Evolutionary conservation across 1,139 yeast genomes (phyloP).

Genomic region (Hansenula sp.): DNA sequence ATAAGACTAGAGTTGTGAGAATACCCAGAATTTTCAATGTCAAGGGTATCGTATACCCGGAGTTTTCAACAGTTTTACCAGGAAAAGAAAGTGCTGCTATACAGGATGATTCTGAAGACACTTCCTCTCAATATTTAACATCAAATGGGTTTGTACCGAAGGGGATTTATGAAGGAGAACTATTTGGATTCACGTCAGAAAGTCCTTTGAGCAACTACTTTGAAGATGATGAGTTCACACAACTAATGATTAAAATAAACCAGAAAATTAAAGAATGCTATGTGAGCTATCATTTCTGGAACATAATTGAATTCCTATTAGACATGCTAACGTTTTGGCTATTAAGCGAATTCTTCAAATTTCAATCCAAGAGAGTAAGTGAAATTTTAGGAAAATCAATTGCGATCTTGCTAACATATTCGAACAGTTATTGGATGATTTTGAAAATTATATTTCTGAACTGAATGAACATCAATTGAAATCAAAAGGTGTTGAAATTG

Average conservation of each 20-base stretch:
- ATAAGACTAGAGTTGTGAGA: slow-evolving; percentile 53
- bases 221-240: slow-evolving; percentile 33
- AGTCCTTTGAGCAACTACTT: slow-evolving; percentile 51
- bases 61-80: slow-evolving; percentile 54
- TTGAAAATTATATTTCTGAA: slow-evolving; percentile 44
- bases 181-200: slow-evolving; percentile 48
- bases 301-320: slow-evolving; percentile 37
- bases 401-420: slow-evolving; percentile 20
- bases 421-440: slow-evolving; percentile 30
- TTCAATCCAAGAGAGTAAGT: slow-evolving; percentile 21
- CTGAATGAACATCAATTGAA: slow-evolving; percentile 32
- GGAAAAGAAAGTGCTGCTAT: slow-evolving; percentile 70
- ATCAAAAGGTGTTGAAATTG: slow-evolving; percentile 34
- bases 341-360: slow-evolving; percentile 26
- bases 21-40: slow-evolving; percentile 50
- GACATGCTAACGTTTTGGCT: slow-evolving; percentile 48
- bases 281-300: slow-evolving; percentile 32
- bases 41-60: slow-evolving; percentile 40
- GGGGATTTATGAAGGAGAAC: slow-evolving; percentile 39
- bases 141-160: slow-evolving; percentile 27
- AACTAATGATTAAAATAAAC: slow-evolving; percentile 46
- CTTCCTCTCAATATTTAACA: too few species aligned
- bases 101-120: slow-evolving; percentile 13
- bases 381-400: too few species aligned
- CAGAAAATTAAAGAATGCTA: slow-evolving; percentile 36